Conservation (phyloP, 2,329 filamentous ascomycete species). For the Clonostachys rosea region DNA sequence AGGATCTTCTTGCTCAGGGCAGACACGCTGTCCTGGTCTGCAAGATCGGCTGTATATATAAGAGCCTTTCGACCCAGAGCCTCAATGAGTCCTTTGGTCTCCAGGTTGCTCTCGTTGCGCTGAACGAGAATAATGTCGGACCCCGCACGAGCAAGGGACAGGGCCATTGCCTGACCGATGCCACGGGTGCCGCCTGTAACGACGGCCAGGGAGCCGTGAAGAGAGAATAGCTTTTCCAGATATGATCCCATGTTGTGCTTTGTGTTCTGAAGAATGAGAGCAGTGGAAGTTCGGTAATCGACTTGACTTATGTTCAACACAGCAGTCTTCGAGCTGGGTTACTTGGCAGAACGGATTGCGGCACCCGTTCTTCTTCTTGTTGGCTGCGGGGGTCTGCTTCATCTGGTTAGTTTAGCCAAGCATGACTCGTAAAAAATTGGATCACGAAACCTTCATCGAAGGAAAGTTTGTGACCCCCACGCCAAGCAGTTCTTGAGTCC, state of each 20-base stretch:
- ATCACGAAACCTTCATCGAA: too few relatives aligned
- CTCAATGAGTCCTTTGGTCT: conserved; percentile 9
- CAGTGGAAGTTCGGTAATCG: too few relatives aligned
- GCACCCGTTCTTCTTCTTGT: too few relatives aligned
- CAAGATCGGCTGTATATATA: conserved; percentile 13
- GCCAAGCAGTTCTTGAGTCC: too few relatives aligned
- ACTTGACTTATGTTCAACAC: too few relatives aligned
- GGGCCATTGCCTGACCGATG: conserved; percentile 13
- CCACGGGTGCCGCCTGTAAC: conserved; percentile 13
- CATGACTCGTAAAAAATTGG: too few relatives aligned
- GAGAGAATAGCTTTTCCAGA: conserved; percentile 10
- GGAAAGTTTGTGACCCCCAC: too few relatives aligned
- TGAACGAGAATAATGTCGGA: conserved; percentile 11
- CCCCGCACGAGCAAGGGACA: conserved; percentile 10
- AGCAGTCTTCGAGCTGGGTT: too few relatives aligned
- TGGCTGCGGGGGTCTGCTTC: too few relatives aligned
- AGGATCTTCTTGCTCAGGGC: conserved; percentile 8
- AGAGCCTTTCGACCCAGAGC: conserved; percentile 6
- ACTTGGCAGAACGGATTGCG: too few relatives aligned
- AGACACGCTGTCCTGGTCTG: conserved; percentile 7
- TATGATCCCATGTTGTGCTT: conserved; percentile 5
- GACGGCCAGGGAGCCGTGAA: conserved; percentile 10
- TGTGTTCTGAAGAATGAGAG: too few relatives aligned
- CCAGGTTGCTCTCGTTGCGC: conserved; percentile 11
- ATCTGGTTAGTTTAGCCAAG: too few relatives aligned